Base-by-base conservation (phyloP, 805 yeast species). In the Candida xiaguanensis region DNA sequence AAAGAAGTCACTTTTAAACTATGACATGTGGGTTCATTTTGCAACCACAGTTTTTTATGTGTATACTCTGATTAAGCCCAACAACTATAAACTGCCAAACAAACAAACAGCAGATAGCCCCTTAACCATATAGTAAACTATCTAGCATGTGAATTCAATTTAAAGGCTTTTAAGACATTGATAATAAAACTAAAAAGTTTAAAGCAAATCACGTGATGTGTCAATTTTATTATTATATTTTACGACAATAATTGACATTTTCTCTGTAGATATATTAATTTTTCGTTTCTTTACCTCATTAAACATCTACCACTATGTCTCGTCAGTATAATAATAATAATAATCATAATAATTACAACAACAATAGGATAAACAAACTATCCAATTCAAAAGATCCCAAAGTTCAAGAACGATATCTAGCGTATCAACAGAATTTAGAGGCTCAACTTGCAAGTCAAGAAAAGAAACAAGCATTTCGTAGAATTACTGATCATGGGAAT, bases 401-500 rank as follows among this genome's bases (percentile, higher is more conserved):
- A 19, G 48, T 44, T 16, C 46, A 45, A 38, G 61, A 51, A n/a
- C 40, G 54, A 36, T 38, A 45, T 36, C 40, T 39, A 41, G 53
- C 51, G 13, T 57, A 59, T 43, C 60, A 61, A 32, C 70, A 58
- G 46, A 62, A 58, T 40, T 45, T 65, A 29, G 72, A 67, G 41
- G 70, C 68, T 42, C 73, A 67, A 51, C 55, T 65, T 36, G 67
- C 65, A 34, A 64, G 65, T 32, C 80, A 73, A 46, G 75, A 69
- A 43, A 76, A 67, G 48, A 74, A 72, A 48, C 64, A 74, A 2
- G 70, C 77, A 12, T 77, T 78, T 48, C 67, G 91, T 52, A 69
- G 89, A 54, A 82, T 88, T 2, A 79, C 83, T 5, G 95, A 86
- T 56, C 85, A 82, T 60, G 90, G 89, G 9, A 79, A 83, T 40